Percentiles rank a stretch among this genome's conserved stretches.
These are phyloP conservation scores for Oryza officinalis DNA, from an alignment of 176 grass and related monocot genomes.

Conservation along the genomic window DNA sequence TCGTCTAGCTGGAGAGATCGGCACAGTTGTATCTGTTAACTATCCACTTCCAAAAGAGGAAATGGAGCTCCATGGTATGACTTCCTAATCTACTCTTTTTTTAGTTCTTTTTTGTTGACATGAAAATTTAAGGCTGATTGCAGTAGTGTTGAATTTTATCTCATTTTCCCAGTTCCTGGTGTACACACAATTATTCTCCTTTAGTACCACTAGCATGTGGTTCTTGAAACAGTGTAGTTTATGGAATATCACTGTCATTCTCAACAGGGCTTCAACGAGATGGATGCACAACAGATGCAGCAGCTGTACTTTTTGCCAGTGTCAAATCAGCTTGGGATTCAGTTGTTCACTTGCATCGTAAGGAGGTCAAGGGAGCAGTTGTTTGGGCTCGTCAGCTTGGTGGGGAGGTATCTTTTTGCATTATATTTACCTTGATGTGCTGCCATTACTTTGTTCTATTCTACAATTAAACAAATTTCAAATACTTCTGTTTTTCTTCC, in stretches of 20 bases:
- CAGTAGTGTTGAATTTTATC: background rate
- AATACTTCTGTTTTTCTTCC: background rate
- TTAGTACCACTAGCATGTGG: background rate
- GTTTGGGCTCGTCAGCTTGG: slow-evolving; percentile 98
- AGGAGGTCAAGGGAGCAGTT: slow-evolving; percentile 66
- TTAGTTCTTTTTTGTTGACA: background rate
- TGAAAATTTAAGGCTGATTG: background rate
- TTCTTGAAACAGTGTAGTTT: background rate
- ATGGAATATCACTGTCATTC: slow-evolving; percentile 14
- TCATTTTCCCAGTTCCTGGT: no score
- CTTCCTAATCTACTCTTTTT: background rate
- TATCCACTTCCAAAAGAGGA: slow-evolving; percentile 85
- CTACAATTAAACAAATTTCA: slow-evolving; percentile 8
- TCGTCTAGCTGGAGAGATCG: slow-evolving; percentile 67
- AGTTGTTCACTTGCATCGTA: slow-evolving; percentile 68
- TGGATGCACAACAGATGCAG: slow-evolving; percentile 77
- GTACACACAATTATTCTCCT: no score
- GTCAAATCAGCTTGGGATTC: slow-evolving; percentile 73
- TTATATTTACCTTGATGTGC: slow-evolving; percentile 23
- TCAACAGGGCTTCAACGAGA: slow-evolving; percentile 80
- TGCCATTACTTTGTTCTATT: slow-evolving; percentile 5
- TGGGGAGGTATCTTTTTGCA: slow-evolving; percentile 64
- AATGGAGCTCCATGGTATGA: slow-evolving; percentile 72
- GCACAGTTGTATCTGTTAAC: slow-evolving; percentile 71
- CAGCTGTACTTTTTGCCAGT: slow-evolving; percentile 74